These are phyloP conservation scores for Phallus indusiatus DNA, from an alignment of 768 basidiomycete species.

Conservation along the genomic window DNA sequence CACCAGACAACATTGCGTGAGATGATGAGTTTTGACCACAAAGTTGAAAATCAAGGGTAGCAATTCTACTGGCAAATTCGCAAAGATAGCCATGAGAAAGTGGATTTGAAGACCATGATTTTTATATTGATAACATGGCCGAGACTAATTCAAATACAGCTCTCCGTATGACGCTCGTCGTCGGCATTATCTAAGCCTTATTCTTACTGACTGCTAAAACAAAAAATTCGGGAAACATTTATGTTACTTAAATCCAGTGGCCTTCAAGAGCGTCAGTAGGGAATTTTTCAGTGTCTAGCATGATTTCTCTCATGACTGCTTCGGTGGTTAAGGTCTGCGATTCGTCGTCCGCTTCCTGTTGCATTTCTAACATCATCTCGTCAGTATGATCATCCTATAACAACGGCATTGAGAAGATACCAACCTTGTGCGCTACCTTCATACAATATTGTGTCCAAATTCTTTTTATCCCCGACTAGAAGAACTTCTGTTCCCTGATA, in stretches of 20 bases:
- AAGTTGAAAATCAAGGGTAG: constrained; percentile 45
- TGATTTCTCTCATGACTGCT: constrained; percentile 37
- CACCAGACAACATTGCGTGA: constrained; percentile 46
- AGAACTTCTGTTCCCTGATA: constrained; percentile 45
- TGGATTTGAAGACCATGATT: neutral
- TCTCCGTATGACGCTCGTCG: too few species aligned
- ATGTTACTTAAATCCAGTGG: constrained; percentile 37
- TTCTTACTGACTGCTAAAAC: too few species aligned
- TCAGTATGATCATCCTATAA: neutral
- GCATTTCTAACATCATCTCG: constrained; percentile 26
- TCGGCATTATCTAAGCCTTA: neutral
- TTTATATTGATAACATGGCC: too few species aligned
- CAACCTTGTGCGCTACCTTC: constrained; percentile 43
- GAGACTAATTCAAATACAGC: too few species aligned
- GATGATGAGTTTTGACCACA: constrained; percentile 41
- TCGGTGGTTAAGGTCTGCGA: constrained; percentile 32
- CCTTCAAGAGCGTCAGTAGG: constrained; percentile 41
- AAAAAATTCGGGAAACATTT: neutral
- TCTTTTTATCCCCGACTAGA: constrained; percentile 42
- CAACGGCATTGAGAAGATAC: constrained; percentile 7
- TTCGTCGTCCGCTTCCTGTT: constrained; percentile 25
- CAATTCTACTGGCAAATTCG: constrained; percentile 59
- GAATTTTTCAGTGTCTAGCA: constrained; percentile 30
- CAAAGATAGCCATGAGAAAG: constrained; percentile 32
- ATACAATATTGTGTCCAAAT: constrained; percentile 39